Evolutionary conservation across 192 early-diverging fungal species (phyloP).

Genomic region (Lunasporangiospora selenospora): DNA sequence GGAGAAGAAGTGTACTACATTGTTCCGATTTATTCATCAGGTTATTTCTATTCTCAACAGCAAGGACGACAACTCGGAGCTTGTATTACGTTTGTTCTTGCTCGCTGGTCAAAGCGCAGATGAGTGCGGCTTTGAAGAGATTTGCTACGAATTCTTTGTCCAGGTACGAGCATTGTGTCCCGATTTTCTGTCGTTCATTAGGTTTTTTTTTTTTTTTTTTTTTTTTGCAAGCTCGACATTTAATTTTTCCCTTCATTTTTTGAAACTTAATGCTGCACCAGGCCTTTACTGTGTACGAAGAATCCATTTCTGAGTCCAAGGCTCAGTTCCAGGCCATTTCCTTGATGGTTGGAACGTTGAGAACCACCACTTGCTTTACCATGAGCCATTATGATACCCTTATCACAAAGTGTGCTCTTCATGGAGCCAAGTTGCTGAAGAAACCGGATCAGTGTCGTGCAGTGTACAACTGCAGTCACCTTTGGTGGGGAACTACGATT

Average conservation of each 20-base stretch:
- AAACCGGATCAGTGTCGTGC: slow-evolving; percentile 95
- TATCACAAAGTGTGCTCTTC: slow-evolving; percentile 88
- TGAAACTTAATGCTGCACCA: slow-evolving; percentile 14
- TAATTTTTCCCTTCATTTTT: background rate
- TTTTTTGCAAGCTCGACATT: background rate
- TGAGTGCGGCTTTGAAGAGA: slow-evolving; percentile 88
- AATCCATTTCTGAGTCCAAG: slow-evolving; percentile 91
- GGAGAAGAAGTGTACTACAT: slow-evolving; percentile 73
- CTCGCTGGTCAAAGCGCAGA: slow-evolving; percentile 87
- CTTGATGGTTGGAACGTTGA: slow-evolving; percentile 86
- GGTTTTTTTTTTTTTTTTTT: slow-evolving; percentile 1
- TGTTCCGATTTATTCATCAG: slow-evolving; percentile 91
- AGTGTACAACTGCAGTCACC: slow-evolving; percentile 81
- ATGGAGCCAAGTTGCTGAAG: slow-evolving; percentile 90
- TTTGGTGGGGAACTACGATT: slow-evolving; percentile 88
- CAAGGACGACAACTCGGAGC: slow-evolving; percentile 64
- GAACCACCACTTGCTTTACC: slow-evolving; percentile 81
- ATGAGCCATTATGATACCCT: slow-evolving; percentile 96
- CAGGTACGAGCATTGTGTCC: slow-evolving; percentile 57
- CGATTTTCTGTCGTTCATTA: background rate
- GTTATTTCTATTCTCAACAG: slow-evolving; percentile 78
- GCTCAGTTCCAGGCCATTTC: slow-evolving; percentile 92
- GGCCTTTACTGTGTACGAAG: slow-evolving; percentile 97
- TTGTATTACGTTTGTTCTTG: slow-evolving; percentile 83
- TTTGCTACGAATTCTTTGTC: slow-evolving; percentile 98